Conservation (phyloP, 768 basidiomycete species). For the Suillus cothurnatus region DNA sequence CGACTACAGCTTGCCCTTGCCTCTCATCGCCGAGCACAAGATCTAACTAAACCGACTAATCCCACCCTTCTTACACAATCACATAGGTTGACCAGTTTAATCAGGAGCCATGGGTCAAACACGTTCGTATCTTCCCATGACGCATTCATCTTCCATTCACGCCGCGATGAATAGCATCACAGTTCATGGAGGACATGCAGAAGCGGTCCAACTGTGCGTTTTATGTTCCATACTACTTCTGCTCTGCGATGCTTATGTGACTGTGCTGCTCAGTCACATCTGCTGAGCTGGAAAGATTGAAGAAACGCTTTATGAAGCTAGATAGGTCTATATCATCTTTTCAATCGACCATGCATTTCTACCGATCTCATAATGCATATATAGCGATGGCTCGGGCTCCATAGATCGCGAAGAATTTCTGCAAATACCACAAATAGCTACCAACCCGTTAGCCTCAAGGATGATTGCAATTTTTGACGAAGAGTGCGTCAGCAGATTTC, state of each 20-base stretch:
- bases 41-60: neutral
- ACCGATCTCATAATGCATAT: constrained; percentile 7
- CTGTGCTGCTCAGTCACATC: constrained; percentile 73
- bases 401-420: constrained; percentile 99
- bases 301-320: constrained; percentile 99
- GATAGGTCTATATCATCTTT: constrained; percentile 57
- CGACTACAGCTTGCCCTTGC: constrained; percentile 4
- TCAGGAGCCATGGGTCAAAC: constrained; percentile 71
- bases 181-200: constrained; percentile 98
- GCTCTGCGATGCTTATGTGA: constrained; percentile 16
- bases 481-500: constrained; percentile 66
- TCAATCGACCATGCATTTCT: neutral
- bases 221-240: neutral
- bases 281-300: constrained; percentile 89
- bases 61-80: neutral
- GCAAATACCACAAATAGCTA: constrained; percentile 98
- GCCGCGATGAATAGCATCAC: constrained; percentile 58
- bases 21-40: constrained; percentile 1
- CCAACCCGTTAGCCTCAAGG: constrained; percentile 92
- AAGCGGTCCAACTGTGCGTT: constrained; percentile 94
- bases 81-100: neutral
- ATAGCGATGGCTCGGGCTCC: constrained; percentile 92
- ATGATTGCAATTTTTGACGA: constrained; percentile 99
- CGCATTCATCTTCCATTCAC: constrained; percentile 9
- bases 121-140: constrained; percentile 50